phyloP scores from a whole-genome alignment of 2,329 filamentous ascomycete species.

The Tolypocladium ovalisporum region DNA sequence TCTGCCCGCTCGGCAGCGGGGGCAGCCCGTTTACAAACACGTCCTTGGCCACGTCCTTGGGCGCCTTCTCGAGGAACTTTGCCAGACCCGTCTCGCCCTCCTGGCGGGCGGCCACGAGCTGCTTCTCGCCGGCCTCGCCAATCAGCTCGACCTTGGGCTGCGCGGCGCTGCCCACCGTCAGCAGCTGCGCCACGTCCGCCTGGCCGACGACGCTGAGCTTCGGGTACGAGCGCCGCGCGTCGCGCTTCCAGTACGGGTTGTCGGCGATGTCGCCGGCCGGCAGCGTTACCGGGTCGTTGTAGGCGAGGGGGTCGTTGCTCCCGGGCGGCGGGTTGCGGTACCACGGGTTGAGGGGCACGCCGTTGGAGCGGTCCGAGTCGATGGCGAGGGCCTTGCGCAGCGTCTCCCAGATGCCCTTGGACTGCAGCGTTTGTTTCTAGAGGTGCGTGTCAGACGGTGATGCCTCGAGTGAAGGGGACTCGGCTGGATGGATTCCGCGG shows the following conservation, averaged over 20 bases:
- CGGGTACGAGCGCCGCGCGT: slow-evolving; percentile 73
- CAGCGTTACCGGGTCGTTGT: slow-evolving; percentile 46
- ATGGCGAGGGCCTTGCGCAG: slow-evolving; percentile 70
- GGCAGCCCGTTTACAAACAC: slow-evolving; percentile 72
- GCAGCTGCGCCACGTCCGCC: slow-evolving; percentile 72
- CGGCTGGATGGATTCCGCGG: slow-evolving; percentile 1
- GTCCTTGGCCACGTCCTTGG: slow-evolving; percentile 47
- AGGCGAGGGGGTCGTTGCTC: slow-evolving; percentile 25
- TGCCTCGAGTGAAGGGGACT: background rate
- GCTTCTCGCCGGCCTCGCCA: slow-evolving; percentile 47
- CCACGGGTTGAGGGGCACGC: slow-evolving; percentile 84
- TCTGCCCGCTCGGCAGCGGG: slow-evolving; percentile 69
- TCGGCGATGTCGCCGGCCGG: slow-evolving; percentile 32
- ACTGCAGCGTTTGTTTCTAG: slow-evolving; percentile 95
- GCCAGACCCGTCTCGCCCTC: slow-evolving; percentile 66
- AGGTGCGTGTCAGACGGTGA: background rate
- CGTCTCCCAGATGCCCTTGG: slow-evolving; percentile 75
- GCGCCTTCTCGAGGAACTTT: slow-evolving; percentile 52
- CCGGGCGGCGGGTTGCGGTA: slow-evolving; percentile 69
- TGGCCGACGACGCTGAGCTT: slow-evolving; percentile 70
- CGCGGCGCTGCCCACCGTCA: slow-evolving; percentile 74
- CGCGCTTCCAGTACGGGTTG: slow-evolving; percentile 70
- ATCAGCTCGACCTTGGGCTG: slow-evolving; percentile 75
- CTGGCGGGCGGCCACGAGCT: slow-evolving; percentile 63
- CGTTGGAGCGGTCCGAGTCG: slow-evolving; percentile 80